Evolutionary conservation across 768 basidiomycete genomes (phyloP).

Genomic region (Stropharia rugosoannulata): DNA sequence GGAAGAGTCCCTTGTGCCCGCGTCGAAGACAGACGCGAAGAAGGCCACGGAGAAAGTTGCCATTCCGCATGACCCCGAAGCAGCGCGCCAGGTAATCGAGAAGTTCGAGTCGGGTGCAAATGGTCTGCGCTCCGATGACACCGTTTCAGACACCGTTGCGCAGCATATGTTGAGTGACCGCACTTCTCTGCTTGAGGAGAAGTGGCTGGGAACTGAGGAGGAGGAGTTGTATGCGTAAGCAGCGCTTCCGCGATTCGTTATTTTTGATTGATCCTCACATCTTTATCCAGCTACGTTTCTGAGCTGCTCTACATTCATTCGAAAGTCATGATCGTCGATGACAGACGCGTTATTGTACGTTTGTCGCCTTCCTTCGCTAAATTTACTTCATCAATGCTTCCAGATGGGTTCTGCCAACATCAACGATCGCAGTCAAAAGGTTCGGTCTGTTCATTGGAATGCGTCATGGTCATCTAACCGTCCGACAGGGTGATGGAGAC

Average conservation of each 20-base stretch:
- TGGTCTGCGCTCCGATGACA: conserved; percentile 52
- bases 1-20: conserved; percentile 48
- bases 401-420: conserved; percentile 94
- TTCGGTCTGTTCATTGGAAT: conserved; percentile 15
- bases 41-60: conserved; percentile 58
- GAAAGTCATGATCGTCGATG: conserved; percentile 95
- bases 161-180: conserved; percentile 75
- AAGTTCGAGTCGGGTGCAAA: conserved; percentile 70
- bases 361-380: not conserved
- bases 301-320: conserved; percentile 82
- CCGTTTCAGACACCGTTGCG: conserved; percentile 73
- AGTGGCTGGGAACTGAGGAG: conserved; percentile 80
- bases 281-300: conserved; percentile 63
- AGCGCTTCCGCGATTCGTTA: conserved; percentile 8
- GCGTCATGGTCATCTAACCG: conserved; percentile 2
- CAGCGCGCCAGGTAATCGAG: conserved; percentile 66
- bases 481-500: conserved; percentile 78
- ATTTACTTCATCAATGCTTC: not conserved
- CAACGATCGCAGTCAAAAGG: conserved; percentile 85
- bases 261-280: not conserved
- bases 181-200: conserved; percentile 67
- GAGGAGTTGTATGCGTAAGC: conserved; percentile 83
- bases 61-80: conserved; percentile 65
- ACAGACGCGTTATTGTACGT: conserved; percentile 81
- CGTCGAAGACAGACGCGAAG: conserved; percentile 42